Evolutionary conservation across 768 basidiomycete genomes (phyloP), one percentile per base, ranked within the genome.

Genomic region (Gautieria morchelliformis): DNA sequence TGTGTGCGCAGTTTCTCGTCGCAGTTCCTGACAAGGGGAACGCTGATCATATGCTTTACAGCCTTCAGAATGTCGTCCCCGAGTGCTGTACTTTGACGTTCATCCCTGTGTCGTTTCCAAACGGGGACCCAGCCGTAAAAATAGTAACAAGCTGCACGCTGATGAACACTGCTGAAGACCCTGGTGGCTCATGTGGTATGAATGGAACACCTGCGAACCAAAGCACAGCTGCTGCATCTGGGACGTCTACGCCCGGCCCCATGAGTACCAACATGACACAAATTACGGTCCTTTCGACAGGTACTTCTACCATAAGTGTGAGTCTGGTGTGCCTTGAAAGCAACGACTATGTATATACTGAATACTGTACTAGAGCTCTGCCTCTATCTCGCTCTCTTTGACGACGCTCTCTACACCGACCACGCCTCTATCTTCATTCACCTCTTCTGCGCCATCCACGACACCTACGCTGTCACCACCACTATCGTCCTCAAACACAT

Each of bases 51-150:
- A 49, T 11, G 3, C 17, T 49, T 24, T 33, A 30, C 14, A 49
- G 30, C 40, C 33, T 40, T 52, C 24, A 40, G 33, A 52, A 15
- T 9, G 33, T 40, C 11, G 35, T 15, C 11, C 19, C 27, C 11
- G 45, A 57, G 50, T 50, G 56, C 56, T 57, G 56, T 45, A 57
- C 22, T 20, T 22, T 57, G 45, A 48, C 47, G 10, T 35, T 57
- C 17, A 12, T 45, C 1, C 56, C 56, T 1, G 47, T 39, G 20
- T 19, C 56, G 4, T 35, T 57, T 17, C 19, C 37, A 3, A 20
- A 57, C 37, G 56, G 37, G n/a, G 24, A 30, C 14, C 32, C 22
- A 40, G 47, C 37, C 7, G 56, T 57, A 15, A 42, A 49, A 35
- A 24, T 57, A 17, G 37, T 35, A 17, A 20, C 49, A 50, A 57